phyloP scores from a whole-genome alignment of 1,284 basidiomycete genomes.

The Ganoderma leucocontextum region DNA sequence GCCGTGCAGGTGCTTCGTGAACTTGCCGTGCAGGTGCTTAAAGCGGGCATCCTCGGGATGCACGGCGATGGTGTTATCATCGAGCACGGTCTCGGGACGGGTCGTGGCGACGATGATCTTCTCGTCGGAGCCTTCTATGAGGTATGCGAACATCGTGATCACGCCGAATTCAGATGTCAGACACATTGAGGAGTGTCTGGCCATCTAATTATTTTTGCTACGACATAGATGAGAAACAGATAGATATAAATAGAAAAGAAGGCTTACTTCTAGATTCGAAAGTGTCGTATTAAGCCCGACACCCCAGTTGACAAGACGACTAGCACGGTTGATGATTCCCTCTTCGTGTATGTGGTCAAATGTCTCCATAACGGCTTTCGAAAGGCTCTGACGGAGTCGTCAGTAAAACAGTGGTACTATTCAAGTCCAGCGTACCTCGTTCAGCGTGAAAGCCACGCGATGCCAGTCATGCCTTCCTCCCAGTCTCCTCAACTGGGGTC shows the following conservation, averaged over 20 bases:
- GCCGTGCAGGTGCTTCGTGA: constrained; percentile 92
- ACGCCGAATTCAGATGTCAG: constrained; percentile 94
- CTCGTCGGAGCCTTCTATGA: constrained; percentile 90
- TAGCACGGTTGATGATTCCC: constrained; percentile 95
- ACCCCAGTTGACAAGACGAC: constrained; percentile 99
- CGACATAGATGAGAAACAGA: constrained; percentile 59
- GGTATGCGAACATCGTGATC: constrained; percentile 95
- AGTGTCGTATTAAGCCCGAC: constrained; percentile 95
- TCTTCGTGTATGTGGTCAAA: constrained; percentile 95
- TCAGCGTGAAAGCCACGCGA: constrained; percentile 96
- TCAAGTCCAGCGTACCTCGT: constrained; percentile 63
- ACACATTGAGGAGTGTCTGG: constrained; percentile 88
- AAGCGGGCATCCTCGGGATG: constrained; percentile 96
- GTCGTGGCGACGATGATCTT: constrained; percentile 96
- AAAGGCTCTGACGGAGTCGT: constrained; percentile 61
- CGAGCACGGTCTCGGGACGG: constrained; percentile 98
- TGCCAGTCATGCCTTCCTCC: constrained; percentile 97
- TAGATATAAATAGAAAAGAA: background rate
- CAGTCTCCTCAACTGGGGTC: constrained; percentile 86
- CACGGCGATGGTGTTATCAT: constrained; percentile 97
- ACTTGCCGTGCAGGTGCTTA: constrained; percentile 96
- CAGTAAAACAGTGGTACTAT: background rate
- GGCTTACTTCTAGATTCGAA: constrained; percentile 90
- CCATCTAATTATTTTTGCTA: constrained; percentile 94
- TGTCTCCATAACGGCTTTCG: constrained; percentile 90